These are phyloP conservation scores for Coniella lustricola DNA, from an alignment of 2,329 filamentous ascomycete species.

Conservation along the genomic window DNA sequence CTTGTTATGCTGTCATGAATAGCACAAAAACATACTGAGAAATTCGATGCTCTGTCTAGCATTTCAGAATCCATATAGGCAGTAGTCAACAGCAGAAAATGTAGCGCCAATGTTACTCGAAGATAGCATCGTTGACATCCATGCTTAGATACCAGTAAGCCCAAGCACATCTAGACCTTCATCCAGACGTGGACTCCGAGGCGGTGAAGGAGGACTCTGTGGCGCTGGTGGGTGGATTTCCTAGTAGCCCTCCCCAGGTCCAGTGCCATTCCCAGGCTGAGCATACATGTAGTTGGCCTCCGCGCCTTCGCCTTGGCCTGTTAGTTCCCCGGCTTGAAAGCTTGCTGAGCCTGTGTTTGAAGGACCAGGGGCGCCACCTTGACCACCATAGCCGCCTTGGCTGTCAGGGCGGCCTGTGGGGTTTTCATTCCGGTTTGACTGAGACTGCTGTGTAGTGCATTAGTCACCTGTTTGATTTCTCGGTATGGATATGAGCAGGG, in stretches of 20 bases:
- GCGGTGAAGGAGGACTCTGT: background rate
- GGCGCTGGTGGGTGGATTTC: too few relatives aligned
- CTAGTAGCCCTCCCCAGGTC: constrained; percentile 46
- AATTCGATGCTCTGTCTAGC: too few relatives aligned
- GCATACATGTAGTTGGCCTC: constrained; percentile 45
- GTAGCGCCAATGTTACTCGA: too few relatives aligned
- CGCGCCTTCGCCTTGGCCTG: constrained; percentile 36
- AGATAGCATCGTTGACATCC: too few relatives aligned
- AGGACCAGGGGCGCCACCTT: constrained; percentile 30
- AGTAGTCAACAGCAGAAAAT: too few relatives aligned
- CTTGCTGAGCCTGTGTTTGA: constrained; percentile 34
- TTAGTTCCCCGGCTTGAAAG: constrained; percentile 38
- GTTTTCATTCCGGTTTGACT: constrained; percentile 63
- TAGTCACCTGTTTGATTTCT: constrained; percentile 16
- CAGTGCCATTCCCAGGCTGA: constrained; percentile 50
- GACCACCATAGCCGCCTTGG: constrained; percentile 42
- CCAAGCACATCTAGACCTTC: too few relatives aligned
- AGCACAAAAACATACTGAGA: too few relatives aligned
- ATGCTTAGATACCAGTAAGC: too few relatives aligned
- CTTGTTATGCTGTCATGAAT: too few relatives aligned
- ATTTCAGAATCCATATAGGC: too few relatives aligned
- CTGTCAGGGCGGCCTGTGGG: constrained; percentile 44
- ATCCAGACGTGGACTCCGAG: background rate
- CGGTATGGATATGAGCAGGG: constrained; percentile 5
- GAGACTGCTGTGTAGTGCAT: constrained; percentile 52